Percentiles rank a stretch among this genome's conserved stretches.
phyloP scores from a whole-genome alignment of 2,329 filamentous ascomycete species.

The Neonectria faginata region DNA sequence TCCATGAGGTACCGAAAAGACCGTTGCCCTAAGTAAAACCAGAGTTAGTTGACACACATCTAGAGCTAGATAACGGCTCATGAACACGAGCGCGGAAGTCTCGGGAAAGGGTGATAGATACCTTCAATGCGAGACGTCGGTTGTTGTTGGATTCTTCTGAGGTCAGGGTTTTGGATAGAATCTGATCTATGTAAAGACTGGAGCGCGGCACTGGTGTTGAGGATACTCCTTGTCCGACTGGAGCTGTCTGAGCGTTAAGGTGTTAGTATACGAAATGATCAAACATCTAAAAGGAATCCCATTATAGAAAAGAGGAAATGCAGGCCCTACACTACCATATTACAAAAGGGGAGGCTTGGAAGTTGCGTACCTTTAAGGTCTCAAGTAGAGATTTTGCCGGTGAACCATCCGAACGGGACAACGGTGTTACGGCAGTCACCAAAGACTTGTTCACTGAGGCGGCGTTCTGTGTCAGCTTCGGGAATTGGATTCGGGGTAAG shows the following conservation, averaged over 20 bases:
- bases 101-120: not conserved
- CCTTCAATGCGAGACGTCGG: slow-evolving; percentile 32
- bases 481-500: slow-evolving; percentile 5
- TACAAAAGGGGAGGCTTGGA: not conserved
- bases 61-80: not conserved
- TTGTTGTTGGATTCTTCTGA: slow-evolving; percentile 12
- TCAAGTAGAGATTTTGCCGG: slow-evolving; percentile 6
- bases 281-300: not conserved
- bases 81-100: not conserved
- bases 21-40: slow-evolving; percentile 32
- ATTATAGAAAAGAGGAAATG: not conserved
- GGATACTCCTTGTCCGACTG: not conserved
- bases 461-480: slow-evolving; percentile 16
- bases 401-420: not conserved
- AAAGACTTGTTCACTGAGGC: slow-evolving; percentile 32
- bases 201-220: not conserved
- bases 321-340: not conserved
- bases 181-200: slow-evolving; percentile 34
- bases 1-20: slow-evolving; percentile 29
- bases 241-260: not conserved
- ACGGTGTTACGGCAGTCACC: slow-evolving; percentile 11
- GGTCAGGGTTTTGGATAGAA: slow-evolving; percentile 20
- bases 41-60: not conserved
- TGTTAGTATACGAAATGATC: not conserved
- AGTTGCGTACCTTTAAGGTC: slow-evolving; percentile 2